A percentile compares a stretch with the other conserved stretches of the same genome.
phyloP scores from a whole-genome alignment of 2,329 filamentous ascomycete genomes.

The Aspergillus calidoustus region DNA sequence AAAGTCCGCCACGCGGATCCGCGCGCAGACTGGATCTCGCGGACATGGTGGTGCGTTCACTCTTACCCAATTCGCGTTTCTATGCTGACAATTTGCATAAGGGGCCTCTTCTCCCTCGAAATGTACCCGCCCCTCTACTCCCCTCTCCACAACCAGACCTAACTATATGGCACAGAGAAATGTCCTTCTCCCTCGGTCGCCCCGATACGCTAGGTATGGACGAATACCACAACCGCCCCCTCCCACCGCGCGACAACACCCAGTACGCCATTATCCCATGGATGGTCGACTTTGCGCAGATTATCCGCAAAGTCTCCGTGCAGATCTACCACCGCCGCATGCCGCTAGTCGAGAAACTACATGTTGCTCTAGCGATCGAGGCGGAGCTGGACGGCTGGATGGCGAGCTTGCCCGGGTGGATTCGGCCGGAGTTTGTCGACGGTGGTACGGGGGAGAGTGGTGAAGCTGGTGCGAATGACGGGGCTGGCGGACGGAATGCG shows the following conservation, averaged over 20 bases:
- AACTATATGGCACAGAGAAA: conserved; percentile 39
- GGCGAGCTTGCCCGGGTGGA: conserved; percentile 36
- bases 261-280: conserved; percentile 47
- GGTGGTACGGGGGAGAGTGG: not conserved
- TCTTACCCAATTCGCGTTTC: not conserved
- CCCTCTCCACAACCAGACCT: not conserved
- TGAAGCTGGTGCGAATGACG: not conserved
- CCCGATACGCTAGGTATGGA: conserved; percentile 56
- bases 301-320: conserved; percentile 46
- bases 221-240: conserved; percentile 52
- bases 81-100: conserved; percentile 26
- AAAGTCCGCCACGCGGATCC: conserved; percentile 43
- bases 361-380: conserved; percentile 42
- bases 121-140: conserved; percentile 34
- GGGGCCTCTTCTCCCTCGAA: conserved; percentile 52
- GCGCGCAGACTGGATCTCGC: conserved; percentile 46
- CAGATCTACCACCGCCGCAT: conserved; percentile 45
- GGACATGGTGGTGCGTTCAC: conserved; percentile 52
- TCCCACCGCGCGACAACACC: conserved; percentile 41
- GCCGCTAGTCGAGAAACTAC: conserved; percentile 41
- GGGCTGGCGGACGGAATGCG: conserved; percentile 22
- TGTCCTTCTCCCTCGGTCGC: conserved; percentile 55
- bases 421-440: conserved; percentile 35
- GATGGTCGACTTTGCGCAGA: conserved; percentile 47
- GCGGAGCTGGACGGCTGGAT: conserved; percentile 43